Evolutionary conservation across 2,329 filamentous ascomycete genomes (phyloP), one percentile per base, ranked within the genome.

Genomic region (Metarhizium sp.): DNA sequence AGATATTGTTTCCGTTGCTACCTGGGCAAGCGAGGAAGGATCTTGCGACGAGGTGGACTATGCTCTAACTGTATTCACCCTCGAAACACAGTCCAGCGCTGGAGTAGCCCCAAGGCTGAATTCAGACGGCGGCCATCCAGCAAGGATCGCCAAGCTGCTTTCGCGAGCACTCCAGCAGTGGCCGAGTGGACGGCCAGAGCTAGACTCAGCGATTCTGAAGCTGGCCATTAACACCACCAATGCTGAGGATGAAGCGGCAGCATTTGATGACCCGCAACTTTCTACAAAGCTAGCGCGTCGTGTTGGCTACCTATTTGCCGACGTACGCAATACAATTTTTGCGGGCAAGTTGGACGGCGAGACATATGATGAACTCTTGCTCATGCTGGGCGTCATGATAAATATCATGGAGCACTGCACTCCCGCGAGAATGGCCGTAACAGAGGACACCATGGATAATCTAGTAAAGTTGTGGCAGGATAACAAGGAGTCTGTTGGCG

Each of bases 221-320:
- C 78, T 96, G 4, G 85, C 89, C 40, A 79, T 96, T 59, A 95
- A 95, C 63, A 78, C 92, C 51, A 94, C 91, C 8, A 96, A 96
- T 72, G 89, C 90, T 62, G 88, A 88, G 58, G 72, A 80, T 14
- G 84, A 89, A 13, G 90, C 88, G 45, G 78, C 82, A 34, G 74
- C 81, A 3, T 90, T 95, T 63, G 79, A 86, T 34, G 75, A 81
- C n/a, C 76, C 77, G 52, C 74, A 75, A 8, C 71, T 87, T 10
- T 74, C 84, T 55, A 66, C 73, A 43, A 63, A 69, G 56, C 66
- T 85, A 14, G 75, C 76, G 2, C 66, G 69, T 2, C 73, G 75
- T 1, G 77, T 87, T 30, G 75, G 82, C 6, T 68, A 69, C 3
- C 76, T 77, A 2, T 81, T 86, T 58, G 64, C 67, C 6, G 66